Evolutionary conservation across 2,329 filamentous ascomycete genomes (phyloP), one percentile per base, ranked within the genome.

Genomic region (Chalaropsis thielavioides): DNA sequence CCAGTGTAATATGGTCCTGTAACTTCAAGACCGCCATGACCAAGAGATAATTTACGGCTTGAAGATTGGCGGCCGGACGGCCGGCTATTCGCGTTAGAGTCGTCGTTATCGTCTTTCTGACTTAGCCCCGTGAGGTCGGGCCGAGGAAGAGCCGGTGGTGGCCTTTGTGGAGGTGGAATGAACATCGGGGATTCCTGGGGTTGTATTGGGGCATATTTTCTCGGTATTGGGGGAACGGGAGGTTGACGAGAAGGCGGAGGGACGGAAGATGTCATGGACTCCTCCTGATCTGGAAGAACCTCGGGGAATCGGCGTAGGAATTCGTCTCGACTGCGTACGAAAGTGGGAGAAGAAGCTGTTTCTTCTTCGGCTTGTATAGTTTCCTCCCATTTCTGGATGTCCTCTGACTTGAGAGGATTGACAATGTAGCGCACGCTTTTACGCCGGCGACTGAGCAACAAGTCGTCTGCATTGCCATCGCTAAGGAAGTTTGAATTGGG

Each of bases 281-380:
- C 81, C 46, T 64, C 54, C 56, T 81, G 79, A 59, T 79, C 79
- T 46, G 83, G 76, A 4, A 85, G 80, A 19, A 89, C 79, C 7
- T 91, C 85, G 0, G 92, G 91, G 72, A 86, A 96, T 22, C 89
- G 82, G 7, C 89, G 85, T 61, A 95, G 76, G 70, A 96, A 96
- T 41, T 95, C 92, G 68, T 94, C 89, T 13, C 87, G 89, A 4
- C 84, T 86, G 66, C 86, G 85, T 54, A 87, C 81, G 70, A 87
- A 87, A 71, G 69, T 73, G 61, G 74, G 75, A 6, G 79, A 76
- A 49, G 81, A 79, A 27, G 79, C 78, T 2, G 73, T 76, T 35
- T 79, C 77, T 43, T 77, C 79, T 68, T 92, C 88, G 51, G 83
- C 82, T 67, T 85, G 82, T 2, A 94, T 82, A 67, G 84, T 85